A percentile compares a stretch with the other conserved stretches of the same genome.
These are phyloP conservation scores for Fusarium succisae DNA, from an alignment of 2,329 filamentous ascomycete species.

Conservation along the genomic window DNA sequence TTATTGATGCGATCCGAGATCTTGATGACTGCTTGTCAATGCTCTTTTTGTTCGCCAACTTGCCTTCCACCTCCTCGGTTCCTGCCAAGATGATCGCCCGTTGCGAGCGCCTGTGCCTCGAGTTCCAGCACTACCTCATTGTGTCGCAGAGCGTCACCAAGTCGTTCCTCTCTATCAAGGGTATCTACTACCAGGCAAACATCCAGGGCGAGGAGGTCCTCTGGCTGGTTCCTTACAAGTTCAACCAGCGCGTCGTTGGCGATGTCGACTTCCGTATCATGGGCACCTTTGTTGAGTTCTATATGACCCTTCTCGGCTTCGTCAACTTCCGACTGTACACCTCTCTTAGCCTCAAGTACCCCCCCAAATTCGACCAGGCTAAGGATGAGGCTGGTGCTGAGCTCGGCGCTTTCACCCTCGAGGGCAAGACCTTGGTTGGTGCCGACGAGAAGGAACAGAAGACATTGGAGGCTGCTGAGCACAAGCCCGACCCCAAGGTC, in stretches of 20 bases:
- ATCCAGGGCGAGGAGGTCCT: slow-evolving; percentile 97
- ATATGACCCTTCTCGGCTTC: slow-evolving; percentile 94
- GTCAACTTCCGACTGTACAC: slow-evolving; percentile 97
- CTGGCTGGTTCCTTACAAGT: slow-evolving; percentile 97
- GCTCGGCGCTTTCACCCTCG: slow-evolving; percentile 88
- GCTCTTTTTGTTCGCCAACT: slow-evolving; percentile 96
- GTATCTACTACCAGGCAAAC: slow-evolving; percentile 98
- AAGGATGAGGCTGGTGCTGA: slow-evolving; percentile 93
- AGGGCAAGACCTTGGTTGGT: slow-evolving; percentile 72
- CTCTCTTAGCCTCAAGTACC: slow-evolving; percentile 89
- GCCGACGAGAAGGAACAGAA: slow-evolving; percentile 58
- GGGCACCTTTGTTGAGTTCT: slow-evolving; percentile 99
- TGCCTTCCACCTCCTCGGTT: slow-evolving; percentile 88
- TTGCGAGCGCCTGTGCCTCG: slow-evolving; percentile 90
- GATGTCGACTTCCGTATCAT: slow-evolving; percentile 99
- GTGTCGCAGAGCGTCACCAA: slow-evolving; percentile 90
- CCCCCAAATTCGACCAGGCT: slow-evolving; percentile 87
- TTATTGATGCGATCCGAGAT: slow-evolving; percentile 91
- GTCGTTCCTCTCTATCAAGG: slow-evolving; percentile 98
- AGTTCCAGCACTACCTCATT: slow-evolving; percentile 99
- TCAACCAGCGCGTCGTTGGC: slow-evolving; percentile 92
- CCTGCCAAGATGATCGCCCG: slow-evolving; percentile 95
- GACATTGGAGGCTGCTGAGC: slow-evolving; percentile 57
- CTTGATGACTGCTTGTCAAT: slow-evolving; percentile 97
- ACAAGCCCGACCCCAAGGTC: slow-evolving; percentile 68